phyloP scores from a whole-genome alignment of 192 early-diverging fungal genomes.

The Spizellomyces punctatus region DNA sequence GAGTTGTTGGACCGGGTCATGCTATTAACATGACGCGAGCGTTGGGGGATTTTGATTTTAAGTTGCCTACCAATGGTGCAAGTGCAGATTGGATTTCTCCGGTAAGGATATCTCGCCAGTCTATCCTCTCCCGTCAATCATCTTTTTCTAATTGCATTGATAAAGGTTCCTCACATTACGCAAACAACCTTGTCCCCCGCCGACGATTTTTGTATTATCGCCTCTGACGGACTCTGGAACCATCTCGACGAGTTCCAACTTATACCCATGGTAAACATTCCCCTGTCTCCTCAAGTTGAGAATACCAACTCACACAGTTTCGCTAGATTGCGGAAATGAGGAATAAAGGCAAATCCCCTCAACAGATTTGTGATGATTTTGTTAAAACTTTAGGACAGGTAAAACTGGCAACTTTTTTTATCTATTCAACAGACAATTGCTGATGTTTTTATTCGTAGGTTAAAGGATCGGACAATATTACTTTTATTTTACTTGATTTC shows the following conservation, averaged over 20 bases:
- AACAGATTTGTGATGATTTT: slow-evolving; percentile 23
- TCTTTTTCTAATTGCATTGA: not conserved
- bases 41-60: slow-evolving; percentile 36
- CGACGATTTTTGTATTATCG: slow-evolving; percentile 29
- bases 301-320: not conserved
- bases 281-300: not conserved
- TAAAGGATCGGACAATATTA: slow-evolving; percentile 25
- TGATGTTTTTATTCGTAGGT: not conserved
- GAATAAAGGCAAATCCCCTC: slow-evolving; percentile 16
- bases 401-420: not conserved
- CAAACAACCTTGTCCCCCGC: slow-evolving; percentile 4
- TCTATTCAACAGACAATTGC: not conserved
- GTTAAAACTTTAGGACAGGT: slow-evolving; percentile 22
- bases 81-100: slow-evolving; percentile 33
- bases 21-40: slow-evolving; percentile 36
- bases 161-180: slow-evolving; percentile 20
- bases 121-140: too few species aligned
- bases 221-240: slow-evolving; percentile 34
- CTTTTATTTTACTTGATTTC: slow-evolving; percentile 23
- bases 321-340: slow-evolving; percentile 27
- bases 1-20: slow-evolving; percentile 28
- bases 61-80: slow-evolving; percentile 26
- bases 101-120: not conserved
- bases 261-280: slow-evolving; percentile 16
- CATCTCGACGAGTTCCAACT: slow-evolving; percentile 8